Evolutionary conservation across 2,329 filamentous ascomycete genomes (phyloP), one percentile per base, ranked within the genome.

Genomic region (Lachnellula suecica): DNA sequence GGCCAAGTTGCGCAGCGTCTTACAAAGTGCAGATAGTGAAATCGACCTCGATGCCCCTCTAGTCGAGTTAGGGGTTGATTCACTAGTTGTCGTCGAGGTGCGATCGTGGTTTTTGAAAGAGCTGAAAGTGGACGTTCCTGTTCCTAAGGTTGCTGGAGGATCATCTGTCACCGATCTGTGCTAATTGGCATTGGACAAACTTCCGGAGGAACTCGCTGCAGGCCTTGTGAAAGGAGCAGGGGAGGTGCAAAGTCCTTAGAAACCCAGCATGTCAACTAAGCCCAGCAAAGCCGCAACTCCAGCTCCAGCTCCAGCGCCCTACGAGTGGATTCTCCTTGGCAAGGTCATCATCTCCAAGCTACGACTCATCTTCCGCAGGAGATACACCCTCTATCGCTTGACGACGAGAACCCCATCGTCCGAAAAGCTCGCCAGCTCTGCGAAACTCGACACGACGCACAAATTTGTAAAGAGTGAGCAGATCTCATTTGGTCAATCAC

Each of bases 61-160:
- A 5, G 56, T 60, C 3, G 69, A 73, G 44, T 61, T 70, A 9
- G 64, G 70, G 75, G 3, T 70, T 13, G 57, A 59, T 22, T 57
- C 54, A 34, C 38, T 59, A 11, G 34, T 59, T 22, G 57, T 51
- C 17, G 57, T 59, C 17, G 57, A 59, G 34, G 23, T 59, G 4
- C 54, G 76, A 1, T 60, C 70, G 0, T 81, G 78, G 78, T 75
- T 79, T 52, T 35, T 72, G n/a, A 75, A 76, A 48, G 65, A 74
- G 34, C 42, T 79, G 0, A 54, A 72, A 0, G 62, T 72, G 0
- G 72, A 79, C 42, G 68, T 80, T 1, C 72, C 75, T 0, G 70
- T 79, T 2, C 63, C 79, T 3, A 74, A 75, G 51, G 67, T 80
- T 34, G 57, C 78, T 4, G 66, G 71, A 8, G 72, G 70, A 7